A percentile compares a stretch with the other conserved stretches of the same genome.
Evolutionary conservation across 208 protist species (phyloP).

Genomic region (Leishmania mexicana): DNA sequence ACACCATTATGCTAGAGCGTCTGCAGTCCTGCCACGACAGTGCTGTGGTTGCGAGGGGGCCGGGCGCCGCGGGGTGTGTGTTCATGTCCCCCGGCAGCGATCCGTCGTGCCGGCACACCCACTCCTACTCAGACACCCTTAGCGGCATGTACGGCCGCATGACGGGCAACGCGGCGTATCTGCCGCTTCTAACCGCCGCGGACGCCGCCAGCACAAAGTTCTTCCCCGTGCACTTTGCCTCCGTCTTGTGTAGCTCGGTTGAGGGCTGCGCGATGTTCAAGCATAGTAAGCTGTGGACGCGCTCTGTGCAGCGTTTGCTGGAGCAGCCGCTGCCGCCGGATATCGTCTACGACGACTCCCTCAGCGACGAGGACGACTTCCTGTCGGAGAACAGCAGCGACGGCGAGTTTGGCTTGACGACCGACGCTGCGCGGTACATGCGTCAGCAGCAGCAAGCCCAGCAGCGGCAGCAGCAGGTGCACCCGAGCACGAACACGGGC

Average conservation of each 20-base stretch:
- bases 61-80: constrained; percentile 5
- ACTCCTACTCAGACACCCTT: constrained; percentile 48
- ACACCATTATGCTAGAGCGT: constrained; percentile 52
- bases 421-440: constrained; percentile 32
- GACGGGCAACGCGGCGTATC: constrained; percentile 18
- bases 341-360: constrained; percentile 61
- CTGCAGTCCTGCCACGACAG: constrained; percentile 49
- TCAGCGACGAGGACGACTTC: constrained; percentile 41
- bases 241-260: constrained; percentile 67
- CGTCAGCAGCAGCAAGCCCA: constrained; percentile 29
- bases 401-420: constrained; percentile 33
- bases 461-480: constrained; percentile 10
- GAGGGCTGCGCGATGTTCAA: constrained; percentile 86
- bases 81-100: constrained; percentile 16
- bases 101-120: constrained; percentile 37
- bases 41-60: background rate
- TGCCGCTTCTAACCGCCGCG: constrained; percentile 42
- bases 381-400: constrained; percentile 52
- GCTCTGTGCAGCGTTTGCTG: constrained; percentile 64
- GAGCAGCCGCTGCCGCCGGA: constrained; percentile 77
- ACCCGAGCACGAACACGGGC: constrained; percentile 16
- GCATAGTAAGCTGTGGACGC: constrained; percentile 82
- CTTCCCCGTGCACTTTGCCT: constrained; percentile 85
- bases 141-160: constrained; percentile 19
- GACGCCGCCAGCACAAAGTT: constrained; percentile 45